Conservation (phyloP, 257 asterid genomes). For the Przewalskia tangutica region DNA sequence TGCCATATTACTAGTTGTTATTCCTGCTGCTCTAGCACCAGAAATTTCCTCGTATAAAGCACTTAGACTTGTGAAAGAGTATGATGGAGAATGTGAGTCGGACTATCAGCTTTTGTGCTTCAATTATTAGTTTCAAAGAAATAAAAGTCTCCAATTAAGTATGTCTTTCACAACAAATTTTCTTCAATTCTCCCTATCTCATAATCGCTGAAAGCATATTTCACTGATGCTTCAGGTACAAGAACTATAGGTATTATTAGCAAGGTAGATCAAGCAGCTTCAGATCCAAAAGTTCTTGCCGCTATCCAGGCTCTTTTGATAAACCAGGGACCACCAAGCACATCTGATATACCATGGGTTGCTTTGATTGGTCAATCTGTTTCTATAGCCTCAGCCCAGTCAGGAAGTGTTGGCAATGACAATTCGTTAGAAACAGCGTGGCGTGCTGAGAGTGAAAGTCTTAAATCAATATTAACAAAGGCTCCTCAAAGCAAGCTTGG, state of each 20-base stretch:
- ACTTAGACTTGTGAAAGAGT: conserved; percentile 15
- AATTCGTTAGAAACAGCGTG: conserved; percentile 24
- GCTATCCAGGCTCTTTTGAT: conserved; percentile 16
- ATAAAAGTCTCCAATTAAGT: neutral
- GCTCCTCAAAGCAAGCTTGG: conserved; percentile 29
- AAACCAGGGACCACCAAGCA: conserved; percentile 21
- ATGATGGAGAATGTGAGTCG: conserved; percentile 18
- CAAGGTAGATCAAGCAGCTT: conserved; percentile 19
- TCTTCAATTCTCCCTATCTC: neutral
- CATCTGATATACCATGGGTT: conserved; percentile 22
- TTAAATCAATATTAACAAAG: conserved; percentile 19
- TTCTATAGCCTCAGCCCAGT: conserved; percentile 22
- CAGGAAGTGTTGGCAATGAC: conserved; percentile 21
- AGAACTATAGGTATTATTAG: conserved; percentile 18
- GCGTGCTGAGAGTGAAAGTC: conserved; percentile 25
- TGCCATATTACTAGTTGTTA: conserved; percentile 18
- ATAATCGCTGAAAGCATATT: neutral
- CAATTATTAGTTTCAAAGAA: neutral
- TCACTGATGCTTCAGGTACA: conserved; percentile 5
- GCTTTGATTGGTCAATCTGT: conserved; percentile 24
- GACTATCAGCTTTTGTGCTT: neutral
- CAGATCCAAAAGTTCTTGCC: conserved; percentile 20
- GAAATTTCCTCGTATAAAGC: conserved; percentile 16
- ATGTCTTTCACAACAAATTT: neutral
- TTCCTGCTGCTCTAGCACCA: conserved; percentile 18